Evolutionary conservation across 352 stramenopile genomes (phyloP), one percentile per base, ranked within the genome.

Genomic region (Pythium sukuiense): DNA sequence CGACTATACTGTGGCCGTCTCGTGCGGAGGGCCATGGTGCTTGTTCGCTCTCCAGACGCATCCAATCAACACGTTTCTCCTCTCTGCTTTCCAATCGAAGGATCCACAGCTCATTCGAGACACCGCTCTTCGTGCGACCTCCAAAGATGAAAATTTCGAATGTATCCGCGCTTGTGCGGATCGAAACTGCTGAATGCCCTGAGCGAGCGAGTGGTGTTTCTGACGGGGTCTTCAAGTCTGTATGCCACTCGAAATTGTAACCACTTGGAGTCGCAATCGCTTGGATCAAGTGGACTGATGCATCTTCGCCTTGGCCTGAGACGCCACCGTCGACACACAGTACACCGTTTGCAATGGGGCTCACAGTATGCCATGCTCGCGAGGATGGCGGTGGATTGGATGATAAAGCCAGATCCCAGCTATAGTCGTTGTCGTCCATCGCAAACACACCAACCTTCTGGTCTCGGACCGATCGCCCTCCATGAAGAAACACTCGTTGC

Each of bases 1-100:
- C 32, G 49, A 76, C 82, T 71, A 92, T 83, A 5, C 81, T 82
- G 49, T 92, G 83, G 13, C 83, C 83, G 58, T 92, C 83, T 26
- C 83, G 80, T 56, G 78, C 55, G 59, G 71, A 56, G 49, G 83
- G 81, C 61, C 69, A 81, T 6, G n/a, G n/a, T 5, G 39, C 80
- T 3, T 59, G 11, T 16, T 50, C 35, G 26, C n/a, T 7, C 20
- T 33, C 48, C n/a, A 37, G 7, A 30, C 11, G 27, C 26, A 18
- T 46, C 24, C 11, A 46, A 12, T 55, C 35, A 2, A 60, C 32
- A 3, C 2, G 29, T 27, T 9, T 5, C 18, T 5, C 4, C 20
- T 29, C n/a, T 13, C 13, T 5, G n/a, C 29, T n/a, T 6, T 60
- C 32, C 6, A 33, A 0, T 5, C 27, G 13, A 2, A 73, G 7